A percentile compares a stretch with the other conserved stretches of the same genome.
phyloP scores from a whole-genome alignment of 306 rosid genomes.

The Citrullus colocynthis region DNA sequence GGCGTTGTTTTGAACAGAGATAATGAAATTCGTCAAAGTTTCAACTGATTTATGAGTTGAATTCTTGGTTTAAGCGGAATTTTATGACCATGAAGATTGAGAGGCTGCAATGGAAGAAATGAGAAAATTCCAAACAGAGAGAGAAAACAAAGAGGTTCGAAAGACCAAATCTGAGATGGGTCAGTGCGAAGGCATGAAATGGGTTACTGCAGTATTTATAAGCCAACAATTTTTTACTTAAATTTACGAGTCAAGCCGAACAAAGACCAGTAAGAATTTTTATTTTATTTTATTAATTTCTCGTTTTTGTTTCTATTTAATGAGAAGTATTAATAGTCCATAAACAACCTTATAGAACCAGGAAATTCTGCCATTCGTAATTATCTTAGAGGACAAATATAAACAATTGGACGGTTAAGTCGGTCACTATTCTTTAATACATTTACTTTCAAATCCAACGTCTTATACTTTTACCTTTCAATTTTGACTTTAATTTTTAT shows the following conservation, averaged over 20 bases:
- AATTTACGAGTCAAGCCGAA: not conserved
- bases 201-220: not conserved
- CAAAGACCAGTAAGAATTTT: not conserved
- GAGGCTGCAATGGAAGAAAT: slow-evolving; percentile 1
- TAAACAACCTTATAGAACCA: not conserved
- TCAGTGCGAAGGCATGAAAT: not conserved
- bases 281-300: not conserved
- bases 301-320: not conserved
- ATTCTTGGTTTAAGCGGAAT: not conserved
- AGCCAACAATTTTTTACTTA: not conserved
- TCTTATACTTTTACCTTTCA: too few species aligned
- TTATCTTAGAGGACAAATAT: not conserved
- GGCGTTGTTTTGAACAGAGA: not conserved
- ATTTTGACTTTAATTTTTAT: too few species aligned
- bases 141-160: not conserved
- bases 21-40: not conserved
- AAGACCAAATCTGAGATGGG: not conserved
- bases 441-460: too few species aligned
- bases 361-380: not conserved
- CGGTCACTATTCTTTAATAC: not conserved
- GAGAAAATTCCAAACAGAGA: not conserved
- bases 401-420: slow-evolving; percentile 3
- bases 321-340: not conserved
- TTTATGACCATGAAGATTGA: not conserved
- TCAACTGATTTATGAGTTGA: not conserved